Evolutionary conservation across 768 basidiomycete genomes (phyloP).

Genomic region (Mycena indigotica): DNA sequence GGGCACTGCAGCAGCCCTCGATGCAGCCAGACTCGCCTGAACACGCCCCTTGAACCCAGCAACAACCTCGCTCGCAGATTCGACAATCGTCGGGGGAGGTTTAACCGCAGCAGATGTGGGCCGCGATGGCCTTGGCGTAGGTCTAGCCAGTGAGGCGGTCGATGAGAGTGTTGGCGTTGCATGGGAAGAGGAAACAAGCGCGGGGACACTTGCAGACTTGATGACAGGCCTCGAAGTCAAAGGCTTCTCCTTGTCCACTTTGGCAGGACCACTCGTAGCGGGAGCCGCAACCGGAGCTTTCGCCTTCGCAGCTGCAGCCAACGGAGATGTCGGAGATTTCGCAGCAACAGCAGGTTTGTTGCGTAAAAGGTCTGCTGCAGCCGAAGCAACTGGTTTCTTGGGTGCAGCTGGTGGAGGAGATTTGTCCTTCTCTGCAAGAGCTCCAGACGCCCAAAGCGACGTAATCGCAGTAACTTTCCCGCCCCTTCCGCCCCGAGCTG

Average conservation of each 20-base stretch:
- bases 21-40: constrained; percentile 16
- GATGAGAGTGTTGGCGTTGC: constrained; percentile 74
- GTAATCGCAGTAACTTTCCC: constrained; percentile 75
- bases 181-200: constrained; percentile 68
- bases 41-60: constrained; percentile 20
- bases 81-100: constrained; percentile 40
- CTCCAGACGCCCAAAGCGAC: constrained; percentile 71
- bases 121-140: constrained; percentile 22
- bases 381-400: constrained; percentile 6
- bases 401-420: constrained; percentile 7
- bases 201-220: constrained; percentile 71
- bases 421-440: constrained; percentile 24
- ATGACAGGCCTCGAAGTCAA: constrained; percentile 39
- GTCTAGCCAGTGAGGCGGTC: constrained; percentile 71
- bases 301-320: background rate
- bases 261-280: background rate
- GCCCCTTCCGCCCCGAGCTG: constrained; percentile 76
- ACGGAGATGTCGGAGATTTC: background rate
- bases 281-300: background rate
- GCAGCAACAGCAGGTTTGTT: constrained; percentile 10
- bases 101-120: constrained; percentile 31
- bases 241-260: constrained; percentile 3
- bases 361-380: constrained; percentile 11
- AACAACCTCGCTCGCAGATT: constrained; percentile 25
- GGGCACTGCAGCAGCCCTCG: constrained; percentile 16